A percentile compares a stretch with the other conserved stretches of the same genome.
phyloP scores from a whole-genome alignment of 2,329 filamentous ascomycete genomes.

The Fusarium sp. region DNA sequence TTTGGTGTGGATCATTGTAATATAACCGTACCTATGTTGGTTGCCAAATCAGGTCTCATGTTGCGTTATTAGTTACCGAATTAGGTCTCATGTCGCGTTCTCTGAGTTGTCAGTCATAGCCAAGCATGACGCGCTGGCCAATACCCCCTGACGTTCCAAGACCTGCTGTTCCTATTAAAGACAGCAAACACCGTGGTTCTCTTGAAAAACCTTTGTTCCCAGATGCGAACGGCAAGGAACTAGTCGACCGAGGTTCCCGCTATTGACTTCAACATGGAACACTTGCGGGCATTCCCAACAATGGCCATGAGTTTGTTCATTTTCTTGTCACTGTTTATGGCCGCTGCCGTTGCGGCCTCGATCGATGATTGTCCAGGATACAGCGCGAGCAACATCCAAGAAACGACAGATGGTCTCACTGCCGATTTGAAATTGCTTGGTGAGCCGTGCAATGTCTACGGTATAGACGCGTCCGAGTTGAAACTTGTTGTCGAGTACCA shows the following conservation, averaged over 20 bases:
- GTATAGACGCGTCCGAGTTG: neutral
- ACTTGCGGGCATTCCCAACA: neutral
- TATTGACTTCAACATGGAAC: neutral
- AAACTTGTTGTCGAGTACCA: constrained; percentile 2
- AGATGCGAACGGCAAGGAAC: neutral
- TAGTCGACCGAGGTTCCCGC: neutral
- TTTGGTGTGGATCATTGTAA: neutral
- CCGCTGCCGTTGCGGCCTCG: neutral
- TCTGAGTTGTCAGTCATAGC: neutral
- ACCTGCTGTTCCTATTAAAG: neutral
- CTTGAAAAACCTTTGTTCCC: neutral
- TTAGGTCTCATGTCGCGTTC: neutral
- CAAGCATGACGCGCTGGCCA: neutral
- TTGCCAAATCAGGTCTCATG: no score
- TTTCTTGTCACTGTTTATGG: neutral
- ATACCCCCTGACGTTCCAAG: neutral
- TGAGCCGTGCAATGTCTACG: neutral
- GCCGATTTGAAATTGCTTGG: neutral
- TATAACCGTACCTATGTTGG: no score
- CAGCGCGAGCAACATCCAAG: neutral
- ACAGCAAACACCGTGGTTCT: neutral
- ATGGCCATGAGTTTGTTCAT: neutral
- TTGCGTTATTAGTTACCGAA: no score
- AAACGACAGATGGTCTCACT: neutral
- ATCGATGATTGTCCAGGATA: constrained; percentile 1